Evolutionary conservation across 2,329 filamentous ascomycete genomes (phyloP).

Genomic region (Fusarium goolgardi): DNA sequence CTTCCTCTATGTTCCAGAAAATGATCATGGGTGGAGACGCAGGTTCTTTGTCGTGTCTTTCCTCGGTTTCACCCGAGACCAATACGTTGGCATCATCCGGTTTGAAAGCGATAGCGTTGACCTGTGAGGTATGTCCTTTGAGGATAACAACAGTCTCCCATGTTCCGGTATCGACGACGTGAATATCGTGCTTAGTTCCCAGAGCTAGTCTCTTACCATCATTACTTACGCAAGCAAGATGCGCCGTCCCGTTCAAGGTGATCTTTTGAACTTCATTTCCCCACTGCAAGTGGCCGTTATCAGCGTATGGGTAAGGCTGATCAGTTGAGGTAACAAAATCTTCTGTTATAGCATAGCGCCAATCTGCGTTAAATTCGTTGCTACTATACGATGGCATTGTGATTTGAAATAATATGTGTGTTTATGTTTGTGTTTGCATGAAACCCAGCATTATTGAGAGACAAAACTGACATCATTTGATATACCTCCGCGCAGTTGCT

Average conservation of each 20-base stretch:
- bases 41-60: background rate
- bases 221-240: conserved; percentile 4
- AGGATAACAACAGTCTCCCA: conserved; percentile 13
- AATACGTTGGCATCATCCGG: background rate
- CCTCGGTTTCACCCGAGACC: conserved; percentile 1
- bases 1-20: conserved; percentile 20
- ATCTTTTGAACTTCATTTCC: conserved; percentile 13
- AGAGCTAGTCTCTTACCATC: conserved; percentile 10
- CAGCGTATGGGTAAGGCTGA: conserved; percentile 12
- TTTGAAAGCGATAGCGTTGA: conserved; percentile 11
- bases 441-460: background rate
- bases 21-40: background rate
- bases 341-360: conserved; percentile 22
- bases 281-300: conserved; percentile 19
- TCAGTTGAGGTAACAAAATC: conserved; percentile 18
- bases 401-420: background rate
- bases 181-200: conserved; percentile 8
- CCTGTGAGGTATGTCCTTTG: conserved; percentile 11
- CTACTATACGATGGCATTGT: conserved; percentile 20
- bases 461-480: background rate
- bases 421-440: background rate
- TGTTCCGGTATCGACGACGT: conserved; percentile 14
- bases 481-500: background rate
- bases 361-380: conserved; percentile 16
- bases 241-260: background rate